Conservation (phyloP, 108 stramenopile genomes). For the Nitzschia sp. region DNA sequence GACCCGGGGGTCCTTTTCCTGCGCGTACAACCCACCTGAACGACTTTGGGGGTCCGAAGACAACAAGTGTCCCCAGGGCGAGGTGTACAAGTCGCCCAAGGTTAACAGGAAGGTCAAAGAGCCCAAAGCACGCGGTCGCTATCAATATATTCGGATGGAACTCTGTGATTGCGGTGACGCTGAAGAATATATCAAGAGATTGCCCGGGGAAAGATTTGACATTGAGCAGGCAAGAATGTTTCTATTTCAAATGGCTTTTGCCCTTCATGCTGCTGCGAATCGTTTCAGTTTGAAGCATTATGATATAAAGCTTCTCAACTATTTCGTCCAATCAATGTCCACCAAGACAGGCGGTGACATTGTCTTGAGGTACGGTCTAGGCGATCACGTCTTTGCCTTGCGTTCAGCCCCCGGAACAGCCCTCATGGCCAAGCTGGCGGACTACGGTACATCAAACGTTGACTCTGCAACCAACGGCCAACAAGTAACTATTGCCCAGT, state of each 20-base stretch:
- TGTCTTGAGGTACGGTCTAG: slow-evolving; percentile 84
- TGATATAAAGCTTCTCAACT: slow-evolving; percentile 98
- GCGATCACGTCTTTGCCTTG: slow-evolving; percentile 72
- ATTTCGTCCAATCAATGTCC: slow-evolving; percentile 67
- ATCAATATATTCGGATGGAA: slow-evolving; percentile 98
- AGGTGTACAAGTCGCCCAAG: slow-evolving; percentile 26
- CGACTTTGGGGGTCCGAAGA: slow-evolving; percentile 68
- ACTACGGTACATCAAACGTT: slow-evolving; percentile 95
- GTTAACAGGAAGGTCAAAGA: slow-evolving; percentile 31
- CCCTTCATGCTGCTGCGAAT: slow-evolving; percentile 86
- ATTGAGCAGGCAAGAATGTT: slow-evolving; percentile 53
- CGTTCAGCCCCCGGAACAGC: slow-evolving; percentile 53
- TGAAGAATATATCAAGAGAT: slow-evolving; percentile 84
- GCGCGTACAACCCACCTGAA: slow-evolving; percentile 60
- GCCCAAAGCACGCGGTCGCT: slow-evolving; percentile 38
- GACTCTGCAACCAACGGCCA: slow-evolving; percentile 75
- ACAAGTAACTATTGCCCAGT: slow-evolving; percentile 88
- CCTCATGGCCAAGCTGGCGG: slow-evolving; percentile 92
- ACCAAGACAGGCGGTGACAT: slow-evolving; percentile 29
- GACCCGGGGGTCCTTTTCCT: slow-evolving; percentile 79
- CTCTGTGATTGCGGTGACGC: slow-evolving; percentile 92
- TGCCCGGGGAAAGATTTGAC: slow-evolving; percentile 51
- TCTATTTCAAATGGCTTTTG: slow-evolving; percentile 95
- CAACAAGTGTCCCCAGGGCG: slow-evolving; percentile 57
- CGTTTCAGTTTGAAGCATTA: slow-evolving; percentile 92